A percentile compares a stretch with the other conserved stretches of the same genome.
These are phyloP conservation scores for Leccinum longicurvipes DNA, from an alignment of 768 basidiomycete genomes.

Conservation along the genomic window DNA sequence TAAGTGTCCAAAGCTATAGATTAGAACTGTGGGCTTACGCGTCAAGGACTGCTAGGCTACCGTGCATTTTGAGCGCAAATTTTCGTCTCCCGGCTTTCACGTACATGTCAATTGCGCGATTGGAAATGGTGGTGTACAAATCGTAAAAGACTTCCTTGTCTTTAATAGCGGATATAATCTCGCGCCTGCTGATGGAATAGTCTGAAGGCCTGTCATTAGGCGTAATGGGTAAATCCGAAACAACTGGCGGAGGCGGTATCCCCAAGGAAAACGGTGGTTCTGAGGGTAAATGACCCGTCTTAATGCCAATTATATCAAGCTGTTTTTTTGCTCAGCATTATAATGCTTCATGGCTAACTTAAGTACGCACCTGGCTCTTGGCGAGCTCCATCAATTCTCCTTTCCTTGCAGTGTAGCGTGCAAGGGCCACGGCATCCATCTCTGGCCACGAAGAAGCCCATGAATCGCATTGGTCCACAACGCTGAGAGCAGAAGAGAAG, in stretches of 20 bases:
- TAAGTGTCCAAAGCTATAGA: slow-evolving; percentile 9
- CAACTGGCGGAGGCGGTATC: slow-evolving; percentile 16
- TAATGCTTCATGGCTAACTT: not conserved
- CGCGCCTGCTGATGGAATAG: slow-evolving; percentile 51
- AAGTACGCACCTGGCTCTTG: slow-evolving; percentile 66
- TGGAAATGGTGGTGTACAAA: slow-evolving; percentile 69
- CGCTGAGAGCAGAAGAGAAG: slow-evolving; percentile 83
- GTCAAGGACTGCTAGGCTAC: slow-evolving; percentile 84
- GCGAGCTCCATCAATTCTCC: slow-evolving; percentile 92
- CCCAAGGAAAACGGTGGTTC: slow-evolving; percentile 69
- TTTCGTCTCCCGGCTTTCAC: slow-evolving; percentile 80
- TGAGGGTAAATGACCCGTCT: slow-evolving; percentile 65
- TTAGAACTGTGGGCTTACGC: slow-evolving; percentile 52
- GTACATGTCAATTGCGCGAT: slow-evolving; percentile 82
- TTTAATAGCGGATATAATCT: slow-evolving; percentile 56
- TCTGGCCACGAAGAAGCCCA: slow-evolving; percentile 54
- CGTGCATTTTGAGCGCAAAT: slow-evolving; percentile 82
- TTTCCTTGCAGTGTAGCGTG: slow-evolving; percentile 67
- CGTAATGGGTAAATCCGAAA: slow-evolving; percentile 13
- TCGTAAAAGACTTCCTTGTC: slow-evolving; percentile 68
- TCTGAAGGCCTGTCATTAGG: slow-evolving; percentile 23
- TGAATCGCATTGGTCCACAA: slow-evolving; percentile 72
- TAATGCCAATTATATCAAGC: slow-evolving; percentile 85
- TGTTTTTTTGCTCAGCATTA: slow-evolving; percentile 30
- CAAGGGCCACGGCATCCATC: slow-evolving; percentile 45